A percentile compares a stretch with the other conserved stretches of the same genome.
These are phyloP conservation scores for Penicillium flavigenum DNA, from an alignment of 495 filamentous ascomycete species.

Conservation along the genomic window DNA sequence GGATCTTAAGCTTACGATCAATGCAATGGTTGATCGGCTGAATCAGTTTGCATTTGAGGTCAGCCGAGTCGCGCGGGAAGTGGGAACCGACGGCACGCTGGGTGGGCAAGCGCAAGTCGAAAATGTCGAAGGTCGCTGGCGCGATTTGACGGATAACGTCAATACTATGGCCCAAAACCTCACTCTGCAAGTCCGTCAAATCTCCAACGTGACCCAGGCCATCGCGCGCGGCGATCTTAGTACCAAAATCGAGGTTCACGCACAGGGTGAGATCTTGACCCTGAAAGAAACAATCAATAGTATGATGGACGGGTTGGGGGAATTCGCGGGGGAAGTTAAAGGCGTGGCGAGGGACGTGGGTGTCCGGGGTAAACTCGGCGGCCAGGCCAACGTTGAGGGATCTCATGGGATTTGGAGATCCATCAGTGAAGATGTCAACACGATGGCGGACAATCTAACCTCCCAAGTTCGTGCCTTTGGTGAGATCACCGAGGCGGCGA, in stretches of 20 bases:
- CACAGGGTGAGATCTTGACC: conserved; percentile 83
- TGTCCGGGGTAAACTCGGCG: conserved; percentile 85
- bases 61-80: conserved; percentile 86
- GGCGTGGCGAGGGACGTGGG: conserved; percentile 92
- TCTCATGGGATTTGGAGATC: conserved; percentile 96
- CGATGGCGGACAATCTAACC: conserved; percentile 88
- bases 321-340: conserved; percentile 91
- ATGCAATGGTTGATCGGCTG: conserved; percentile 91
- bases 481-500: conserved; percentile 88
- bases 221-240: conserved; percentile 85
- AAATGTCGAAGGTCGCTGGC: conserved; percentile 90
- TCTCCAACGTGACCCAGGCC: conserved; percentile 89
- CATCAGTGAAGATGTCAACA: conserved; percentile 74
- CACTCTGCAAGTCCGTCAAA: conserved; percentile 89
- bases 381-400: conserved; percentile 84
- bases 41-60: conserved; percentile 91
- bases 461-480: conserved; percentile 90
- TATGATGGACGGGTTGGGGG: conserved; percentile 89
- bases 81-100: conserved; percentile 84
- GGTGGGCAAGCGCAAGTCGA: conserved; percentile 90
- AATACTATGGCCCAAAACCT: conserved; percentile 95
- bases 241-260: conserved; percentile 86
- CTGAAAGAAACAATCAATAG: conserved; percentile 93
- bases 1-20: conserved; percentile 87
- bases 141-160: conserved; percentile 87